phyloP scores from a whole-genome alignment of 2,329 filamentous ascomycete genomes.

The Penicillium frequentans region DNA sequence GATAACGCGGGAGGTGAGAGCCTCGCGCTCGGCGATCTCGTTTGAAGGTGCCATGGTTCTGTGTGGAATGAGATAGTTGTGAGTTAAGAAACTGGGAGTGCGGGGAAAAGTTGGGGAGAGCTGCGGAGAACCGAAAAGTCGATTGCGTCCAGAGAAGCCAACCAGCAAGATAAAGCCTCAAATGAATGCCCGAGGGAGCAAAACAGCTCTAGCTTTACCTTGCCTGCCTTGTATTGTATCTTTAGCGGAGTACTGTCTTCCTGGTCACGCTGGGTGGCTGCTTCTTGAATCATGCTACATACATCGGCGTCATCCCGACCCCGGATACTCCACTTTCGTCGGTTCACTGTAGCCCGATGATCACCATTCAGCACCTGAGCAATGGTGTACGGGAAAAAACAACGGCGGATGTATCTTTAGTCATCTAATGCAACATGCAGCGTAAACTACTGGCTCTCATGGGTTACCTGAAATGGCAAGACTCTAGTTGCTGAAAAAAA shows the following conservation, averaged over 20 bases:
- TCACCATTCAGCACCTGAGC: neutral
- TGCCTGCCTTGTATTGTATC: neutral
- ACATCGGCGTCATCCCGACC: neutral
- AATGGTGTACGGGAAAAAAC: too few relatives aligned
- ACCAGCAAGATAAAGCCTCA: neutral
- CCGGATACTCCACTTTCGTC: neutral
- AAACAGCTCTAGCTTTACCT: neutral
- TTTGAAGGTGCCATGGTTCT: slow-evolving; percentile 1
- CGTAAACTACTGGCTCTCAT: too few relatives aligned
- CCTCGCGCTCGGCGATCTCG: slow-evolving; percentile 16
- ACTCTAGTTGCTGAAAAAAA: too few relatives aligned
- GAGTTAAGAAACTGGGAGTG: neutral
- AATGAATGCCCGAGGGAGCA: neutral
- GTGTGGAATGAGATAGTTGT: neutral
- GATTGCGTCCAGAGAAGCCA: neutral
- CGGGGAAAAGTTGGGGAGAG: neutral
- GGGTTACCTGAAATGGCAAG: too few relatives aligned
- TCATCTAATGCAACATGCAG: too few relatives aligned
- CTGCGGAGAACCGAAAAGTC: neutral
- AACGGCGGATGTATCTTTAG: too few relatives aligned
- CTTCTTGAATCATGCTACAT: neutral
- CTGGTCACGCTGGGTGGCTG: neutral
- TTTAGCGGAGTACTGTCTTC: neutral
- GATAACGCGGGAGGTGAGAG: slow-evolving; percentile 15
- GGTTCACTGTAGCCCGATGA: neutral